phyloP scores from a whole-genome alignment of 345 rosid species.

The Capsella bursapastoris region DNA sequence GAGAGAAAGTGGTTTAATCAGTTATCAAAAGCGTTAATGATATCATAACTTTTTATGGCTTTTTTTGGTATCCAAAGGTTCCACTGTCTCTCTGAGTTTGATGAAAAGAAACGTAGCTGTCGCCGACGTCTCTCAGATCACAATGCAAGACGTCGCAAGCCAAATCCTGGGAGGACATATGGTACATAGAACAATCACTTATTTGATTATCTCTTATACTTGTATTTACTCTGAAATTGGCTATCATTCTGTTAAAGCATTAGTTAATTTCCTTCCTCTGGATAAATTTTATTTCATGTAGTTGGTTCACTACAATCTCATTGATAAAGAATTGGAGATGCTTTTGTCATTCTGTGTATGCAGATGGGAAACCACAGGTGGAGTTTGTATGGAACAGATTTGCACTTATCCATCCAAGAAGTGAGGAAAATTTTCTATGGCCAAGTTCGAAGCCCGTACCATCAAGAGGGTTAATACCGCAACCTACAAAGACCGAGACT shows the following conservation, averaged over 20 bases:
- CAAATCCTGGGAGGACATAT: conserved; percentile 59
- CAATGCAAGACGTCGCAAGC: conserved; percentile 96
- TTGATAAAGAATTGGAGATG: conserved; percentile 19
- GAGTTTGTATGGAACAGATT: conserved; percentile 57
- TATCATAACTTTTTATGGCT: background rate
- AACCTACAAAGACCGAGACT: conserved; percentile 52
- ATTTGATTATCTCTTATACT: background rate
- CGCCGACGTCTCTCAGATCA: conserved; percentile 91
- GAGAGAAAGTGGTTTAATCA: background rate
- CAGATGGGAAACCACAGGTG: conserved; percentile 77
- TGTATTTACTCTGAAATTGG: background rate
- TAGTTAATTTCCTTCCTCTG: background rate
- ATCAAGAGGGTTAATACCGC: conserved; percentile 50
- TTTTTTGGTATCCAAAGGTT: conserved; percentile 58
- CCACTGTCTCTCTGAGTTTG: conserved; percentile 85
- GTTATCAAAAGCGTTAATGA: conserved; percentile 1
- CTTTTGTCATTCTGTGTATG: conserved; percentile 31
- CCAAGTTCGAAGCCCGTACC: conserved; percentile 53
- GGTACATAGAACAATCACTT: conserved; percentile 50
- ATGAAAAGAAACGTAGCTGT: conserved; percentile 93
- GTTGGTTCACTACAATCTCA: conserved; percentile 18
- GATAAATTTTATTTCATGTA: conserved; percentile 23
- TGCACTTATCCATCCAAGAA: conserved; percentile 53
- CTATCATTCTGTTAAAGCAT: background rate
- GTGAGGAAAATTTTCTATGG: conserved; percentile 52